Evolutionary conservation across 2,329 filamentous ascomycete species (phyloP).

Genomic region (Ophiostoma ulmi): DNA sequence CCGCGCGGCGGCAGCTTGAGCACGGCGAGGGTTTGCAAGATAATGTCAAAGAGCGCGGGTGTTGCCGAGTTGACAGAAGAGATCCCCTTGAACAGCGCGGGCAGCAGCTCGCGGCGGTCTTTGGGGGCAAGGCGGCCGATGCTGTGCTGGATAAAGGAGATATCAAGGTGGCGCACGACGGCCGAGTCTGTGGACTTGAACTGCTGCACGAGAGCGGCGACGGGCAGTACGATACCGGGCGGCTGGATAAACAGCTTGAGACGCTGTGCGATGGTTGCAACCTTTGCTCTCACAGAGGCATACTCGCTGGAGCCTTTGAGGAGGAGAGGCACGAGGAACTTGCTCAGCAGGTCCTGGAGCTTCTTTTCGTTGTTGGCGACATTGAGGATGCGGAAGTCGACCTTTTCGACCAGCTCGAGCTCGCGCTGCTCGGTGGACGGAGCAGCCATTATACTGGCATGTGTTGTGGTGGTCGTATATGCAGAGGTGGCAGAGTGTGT

Average conservation of each 20-base stretch:
- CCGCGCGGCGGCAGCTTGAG: slow-evolving; percentile 69
- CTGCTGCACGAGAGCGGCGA: slow-evolving; percentile 77
- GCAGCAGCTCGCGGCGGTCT: slow-evolving; percentile 68
- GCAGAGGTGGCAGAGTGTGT: neutral
- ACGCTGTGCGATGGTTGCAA: slow-evolving; percentile 48
- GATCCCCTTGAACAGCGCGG: slow-evolving; percentile 63
- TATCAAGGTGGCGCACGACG: slow-evolving; percentile 80
- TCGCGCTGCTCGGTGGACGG: slow-evolving; percentile 57
- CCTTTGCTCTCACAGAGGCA: slow-evolving; percentile 71
- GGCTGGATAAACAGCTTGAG: slow-evolving; percentile 51
- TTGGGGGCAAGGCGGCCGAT: slow-evolving; percentile 45
- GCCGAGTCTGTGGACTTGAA: slow-evolving; percentile 73
- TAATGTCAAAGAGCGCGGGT: slow-evolving; percentile 71
- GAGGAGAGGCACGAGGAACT: slow-evolving; percentile 74
- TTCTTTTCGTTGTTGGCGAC: slow-evolving; percentile 80
- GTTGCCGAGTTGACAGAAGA: slow-evolving; percentile 48
- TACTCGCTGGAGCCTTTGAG: slow-evolving; percentile 82
- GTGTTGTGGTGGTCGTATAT: neutral
- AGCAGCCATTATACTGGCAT: slow-evolving; percentile 22
- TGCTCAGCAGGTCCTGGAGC: slow-evolving; percentile 69
- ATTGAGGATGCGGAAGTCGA: slow-evolving; percentile 74
- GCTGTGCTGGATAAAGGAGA: slow-evolving; percentile 85
- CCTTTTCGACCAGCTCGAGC: slow-evolving; percentile 74
- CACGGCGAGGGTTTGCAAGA: slow-evolving; percentile 69
- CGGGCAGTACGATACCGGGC: slow-evolving; percentile 66